These are phyloP conservation scores for Phaeosphaeriaceae sp. DNA, from an alignment of 2,329 filamentous ascomycete genomes.

Conservation along the genomic window DNA sequence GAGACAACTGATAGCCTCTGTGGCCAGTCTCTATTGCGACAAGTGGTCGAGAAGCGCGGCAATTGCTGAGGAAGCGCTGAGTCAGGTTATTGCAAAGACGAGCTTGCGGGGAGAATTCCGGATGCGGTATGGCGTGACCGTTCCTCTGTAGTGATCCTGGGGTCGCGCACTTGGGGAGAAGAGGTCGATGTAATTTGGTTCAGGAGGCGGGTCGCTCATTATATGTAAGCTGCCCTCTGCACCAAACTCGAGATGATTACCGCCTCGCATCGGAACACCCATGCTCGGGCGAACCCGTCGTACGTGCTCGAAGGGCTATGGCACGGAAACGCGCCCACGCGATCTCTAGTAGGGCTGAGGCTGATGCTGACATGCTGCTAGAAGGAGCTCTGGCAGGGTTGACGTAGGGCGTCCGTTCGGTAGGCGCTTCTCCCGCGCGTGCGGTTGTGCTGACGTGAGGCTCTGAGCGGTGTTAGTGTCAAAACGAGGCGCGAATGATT, in stretches of 20 bases:
- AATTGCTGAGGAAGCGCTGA: conserved; percentile 33
- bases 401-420: background rate
- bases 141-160: background rate
- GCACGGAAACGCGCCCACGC: conserved; percentile 1
- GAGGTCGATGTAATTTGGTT: background rate
- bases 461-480: background rate
- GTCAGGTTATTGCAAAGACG: conserved; percentile 17
- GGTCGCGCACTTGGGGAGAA: background rate
- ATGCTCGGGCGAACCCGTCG: conserved; percentile 8
- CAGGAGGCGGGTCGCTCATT: background rate
- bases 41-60: conserved; percentile 4
- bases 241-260: background rate
- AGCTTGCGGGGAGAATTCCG: conserved; percentile 16
- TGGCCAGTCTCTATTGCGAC: conserved; percentile 8
- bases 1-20: conserved; percentile 13
- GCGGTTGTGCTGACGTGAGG: conserved; percentile 12
- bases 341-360: conserved; percentile 19
- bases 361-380: conserved; percentile 20
- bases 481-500: background rate
- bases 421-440: background rate
- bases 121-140: conserved; percentile 8
- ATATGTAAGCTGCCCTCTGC: background rate
- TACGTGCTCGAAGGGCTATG: background rate
- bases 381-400: conserved; percentile 1
- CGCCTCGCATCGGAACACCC: background rate